phyloP scores from a whole-genome alignment of 31 red algal species.

The Asparagopsis taxiformis region DNA sequence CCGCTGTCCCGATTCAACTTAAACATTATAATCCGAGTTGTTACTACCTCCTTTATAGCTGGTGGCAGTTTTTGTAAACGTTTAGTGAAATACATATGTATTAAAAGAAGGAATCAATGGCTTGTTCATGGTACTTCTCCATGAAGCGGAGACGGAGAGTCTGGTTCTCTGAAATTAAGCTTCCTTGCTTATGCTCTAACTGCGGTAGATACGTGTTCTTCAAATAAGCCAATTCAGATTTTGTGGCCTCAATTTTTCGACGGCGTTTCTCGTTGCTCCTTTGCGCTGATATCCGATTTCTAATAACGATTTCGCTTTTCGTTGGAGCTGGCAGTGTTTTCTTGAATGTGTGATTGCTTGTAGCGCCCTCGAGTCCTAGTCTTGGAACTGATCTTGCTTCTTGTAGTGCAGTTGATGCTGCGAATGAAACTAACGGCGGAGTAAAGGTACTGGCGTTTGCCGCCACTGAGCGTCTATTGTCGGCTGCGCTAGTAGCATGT shows the following conservation, averaged over 20 bases:
- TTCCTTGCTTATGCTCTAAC: constrained; percentile 29
- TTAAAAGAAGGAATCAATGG: constrained; percentile 44
- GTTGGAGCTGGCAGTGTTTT: constrained; percentile 47
- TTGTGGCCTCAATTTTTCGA: constrained; percentile 34
- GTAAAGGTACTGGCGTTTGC: not conserved
- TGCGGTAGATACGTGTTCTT: constrained; percentile 23
- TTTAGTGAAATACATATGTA: too few relatives aligned
- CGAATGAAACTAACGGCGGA: too few relatives aligned
- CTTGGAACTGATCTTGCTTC: too few relatives aligned
- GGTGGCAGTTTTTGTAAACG: too few relatives aligned
- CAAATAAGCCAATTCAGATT: constrained; percentile 43
- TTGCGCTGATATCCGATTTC: constrained; percentile 47
- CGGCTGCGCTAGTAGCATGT: not conserved
- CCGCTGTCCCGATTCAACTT: too few relatives aligned
- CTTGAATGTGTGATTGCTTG: constrained; percentile 23
- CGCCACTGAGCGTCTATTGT: not conserved
- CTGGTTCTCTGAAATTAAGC: constrained; percentile 38
- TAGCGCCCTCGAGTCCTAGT: too few relatives aligned
- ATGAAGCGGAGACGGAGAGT: constrained; percentile 27
- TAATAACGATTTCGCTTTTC: constrained; percentile 50
- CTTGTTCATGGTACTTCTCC: constrained; percentile 19
- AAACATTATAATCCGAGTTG: too few relatives aligned
- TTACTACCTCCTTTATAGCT: too few relatives aligned
- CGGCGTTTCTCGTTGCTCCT: constrained; percentile 53
- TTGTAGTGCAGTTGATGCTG: too few relatives aligned